A percentile compares a stretch with the other conserved stretches of the same genome.
Evolutionary conservation across 2,329 filamentous ascomycete species (phyloP).

Genomic region (Alternaria metachromatica): DNA sequence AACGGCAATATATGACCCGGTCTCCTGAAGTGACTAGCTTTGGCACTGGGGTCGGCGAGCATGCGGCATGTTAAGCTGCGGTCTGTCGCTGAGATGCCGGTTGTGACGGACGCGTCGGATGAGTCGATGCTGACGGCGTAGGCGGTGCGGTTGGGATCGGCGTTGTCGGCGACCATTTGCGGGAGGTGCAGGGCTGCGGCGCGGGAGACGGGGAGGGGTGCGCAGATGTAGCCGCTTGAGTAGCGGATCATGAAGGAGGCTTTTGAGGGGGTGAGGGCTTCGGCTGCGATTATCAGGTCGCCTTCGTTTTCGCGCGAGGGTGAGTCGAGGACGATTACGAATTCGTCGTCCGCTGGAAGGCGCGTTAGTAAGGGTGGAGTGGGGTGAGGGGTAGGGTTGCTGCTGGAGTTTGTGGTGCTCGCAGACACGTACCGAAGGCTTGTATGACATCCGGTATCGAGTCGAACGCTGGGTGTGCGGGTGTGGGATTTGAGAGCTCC

Average conservation of each 20-base stretch:
- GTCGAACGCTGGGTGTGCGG: constrained; percentile 52
- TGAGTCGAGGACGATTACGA: constrained; percentile 94
- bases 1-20: constrained; percentile 93
- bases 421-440: constrained; percentile 49
- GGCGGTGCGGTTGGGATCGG: constrained; percentile 86
- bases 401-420: not conserved
- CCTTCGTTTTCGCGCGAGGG: constrained; percentile 95
- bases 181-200: constrained; percentile 77
- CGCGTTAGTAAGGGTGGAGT: not conserved
- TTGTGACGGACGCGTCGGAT: constrained; percentile 69
- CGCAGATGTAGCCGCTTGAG: constrained; percentile 88
- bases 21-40: constrained; percentile 70
- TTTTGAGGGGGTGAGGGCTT: constrained; percentile 82
- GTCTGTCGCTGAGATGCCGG: constrained; percentile 90
- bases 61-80: constrained; percentile 79
- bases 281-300: constrained; percentile 93
- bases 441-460: constrained; percentile 55
- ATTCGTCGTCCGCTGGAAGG: constrained; percentile 70
- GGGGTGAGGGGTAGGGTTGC: not conserved
- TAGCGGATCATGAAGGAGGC: constrained; percentile 97
- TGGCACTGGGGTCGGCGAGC: constrained; percentile 69
- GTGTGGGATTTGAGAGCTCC: constrained; percentile 30
- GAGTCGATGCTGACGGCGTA: constrained; percentile 93
- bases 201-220: constrained; percentile 74
- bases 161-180: constrained; percentile 82